Conservation (phyloP, 2,329 filamentous ascomycete species). For the Aspergillus cejpii region DNA sequence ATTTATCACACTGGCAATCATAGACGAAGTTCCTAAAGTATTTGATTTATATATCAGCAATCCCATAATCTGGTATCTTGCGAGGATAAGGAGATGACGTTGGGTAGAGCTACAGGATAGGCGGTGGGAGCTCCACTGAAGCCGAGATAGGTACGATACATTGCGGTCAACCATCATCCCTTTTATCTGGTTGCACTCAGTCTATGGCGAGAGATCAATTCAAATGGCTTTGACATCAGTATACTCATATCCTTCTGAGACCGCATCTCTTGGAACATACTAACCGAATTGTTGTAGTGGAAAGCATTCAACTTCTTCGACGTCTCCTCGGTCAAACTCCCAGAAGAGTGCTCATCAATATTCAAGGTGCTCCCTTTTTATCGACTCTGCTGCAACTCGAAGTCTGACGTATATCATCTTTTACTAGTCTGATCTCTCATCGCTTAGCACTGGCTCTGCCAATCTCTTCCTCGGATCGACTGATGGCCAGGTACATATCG, state of each 20-base stretch:
- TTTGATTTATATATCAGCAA: no score
- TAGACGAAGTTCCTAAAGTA: no score
- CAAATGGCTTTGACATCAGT: constrained; percentile 44
- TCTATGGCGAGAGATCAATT: constrained; percentile 30
- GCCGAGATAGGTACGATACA: constrained; percentile 16
- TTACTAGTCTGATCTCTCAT: constrained; percentile 62
- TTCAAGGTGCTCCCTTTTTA: constrained; percentile 60
- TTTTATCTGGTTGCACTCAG: constrained; percentile 8
- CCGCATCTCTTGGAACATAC: constrained; percentile 1
- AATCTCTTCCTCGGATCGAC: constrained; percentile 82
- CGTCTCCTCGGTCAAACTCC: constrained; percentile 73
- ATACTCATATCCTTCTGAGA: constrained; percentile 1
- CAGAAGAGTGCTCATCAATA: constrained; percentile 68
- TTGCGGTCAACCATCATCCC: constrained; percentile 15
- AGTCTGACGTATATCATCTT: constrained; percentile 4
- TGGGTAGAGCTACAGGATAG: neutral
- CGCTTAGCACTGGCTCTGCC: constrained; percentile 77
- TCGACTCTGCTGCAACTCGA: neutral
- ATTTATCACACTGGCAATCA: no score
- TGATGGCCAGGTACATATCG: constrained; percentile 79
- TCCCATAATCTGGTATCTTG: no score
- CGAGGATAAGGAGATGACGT: neutral
- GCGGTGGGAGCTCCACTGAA: constrained; percentile 16
- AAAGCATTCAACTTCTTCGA: constrained; percentile 99
- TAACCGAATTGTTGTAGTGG: constrained; percentile 57